Conservation (phyloP, 1,284 basidiomycete genomes). For the Microbotryum violaceum region DNA sequence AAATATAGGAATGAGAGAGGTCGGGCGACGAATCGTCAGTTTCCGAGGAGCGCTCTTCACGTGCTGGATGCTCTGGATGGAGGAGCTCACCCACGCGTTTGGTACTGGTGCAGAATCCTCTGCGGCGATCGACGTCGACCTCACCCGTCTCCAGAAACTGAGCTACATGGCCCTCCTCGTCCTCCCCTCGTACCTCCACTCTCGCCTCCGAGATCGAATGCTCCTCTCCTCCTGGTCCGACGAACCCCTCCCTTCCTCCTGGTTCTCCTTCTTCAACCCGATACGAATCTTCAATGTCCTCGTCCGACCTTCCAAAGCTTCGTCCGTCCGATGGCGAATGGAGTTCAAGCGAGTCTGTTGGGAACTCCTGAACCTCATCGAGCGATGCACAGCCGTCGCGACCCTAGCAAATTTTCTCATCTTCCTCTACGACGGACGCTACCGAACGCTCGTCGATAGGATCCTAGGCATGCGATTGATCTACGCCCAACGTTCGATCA, state of each 20-base stretch:
- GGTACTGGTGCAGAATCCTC: neutral
- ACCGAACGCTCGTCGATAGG: conserved; percentile 76
- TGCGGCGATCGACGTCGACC: conserved; percentile 9
- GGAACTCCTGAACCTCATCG: conserved; percentile 60
- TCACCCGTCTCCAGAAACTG: conserved; percentile 16
- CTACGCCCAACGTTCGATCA: conserved; percentile 62
- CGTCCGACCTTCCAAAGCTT: conserved; percentile 29
- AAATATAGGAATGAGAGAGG: conserved; percentile 43
- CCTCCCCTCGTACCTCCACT: conserved; percentile 29
- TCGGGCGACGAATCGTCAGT: conserved; percentile 40
- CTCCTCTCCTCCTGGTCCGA: conserved; percentile 33
- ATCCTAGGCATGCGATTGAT: conserved; percentile 69
- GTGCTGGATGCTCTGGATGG: too few relatives aligned
- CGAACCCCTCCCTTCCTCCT: conserved; percentile 28
- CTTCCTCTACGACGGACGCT: conserved; percentile 85
- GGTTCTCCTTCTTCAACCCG: conserved; percentile 21
- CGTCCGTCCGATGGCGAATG: conserved; percentile 30
- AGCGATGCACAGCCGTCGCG: conserved; percentile 54
- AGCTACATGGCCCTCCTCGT: conserved; percentile 26
- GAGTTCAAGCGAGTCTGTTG: conserved; percentile 56
- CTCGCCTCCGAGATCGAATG: conserved; percentile 30
- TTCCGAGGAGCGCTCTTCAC: neutral
- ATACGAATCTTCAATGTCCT: conserved; percentile 30
- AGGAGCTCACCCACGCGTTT: too few relatives aligned
- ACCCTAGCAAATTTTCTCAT: conserved; percentile 67